Base-by-base conservation (phyloP, 2,329 filamentous ascomycete species). In the Diplocarpon mali region DNA sequence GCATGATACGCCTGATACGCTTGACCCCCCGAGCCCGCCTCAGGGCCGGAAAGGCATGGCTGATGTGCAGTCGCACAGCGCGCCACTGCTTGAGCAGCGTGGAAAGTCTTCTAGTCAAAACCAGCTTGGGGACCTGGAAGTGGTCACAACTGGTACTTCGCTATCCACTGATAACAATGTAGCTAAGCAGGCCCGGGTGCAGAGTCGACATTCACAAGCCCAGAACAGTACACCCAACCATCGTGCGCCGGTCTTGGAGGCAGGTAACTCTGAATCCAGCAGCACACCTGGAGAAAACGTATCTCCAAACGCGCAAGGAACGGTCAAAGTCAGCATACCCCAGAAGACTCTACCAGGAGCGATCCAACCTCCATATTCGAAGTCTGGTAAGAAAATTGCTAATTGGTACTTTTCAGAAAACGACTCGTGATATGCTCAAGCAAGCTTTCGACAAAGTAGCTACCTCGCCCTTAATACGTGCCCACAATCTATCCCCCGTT, bases 1-100 rank as follows among this genome's bases (percentile, higher is more conserved):
- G 68, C 82, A 89, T 69, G 85, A 89, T 63, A 94, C 88, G 52
- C 76, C 76, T 48, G 71, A 76, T 63, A 94, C 88, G 52, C 76
- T 76, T 48, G 71, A 76, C 45, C 72, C 70, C 27, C 68, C 66
- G 40, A 65, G 68, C 47, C 67, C 68, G 32, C 52, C 56, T 34
- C 48, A 51, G 40, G 50, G 46, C 40, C 53, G 51, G 41, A 57
- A 53, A 52, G 56, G 53, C 34, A 40, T 48, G 41, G 46, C 39
- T 48, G 52, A 56, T 38, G 38, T 54, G 42, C 52, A 53, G 36
- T 47, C 51, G 38, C 49, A 48, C 37, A 51, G 42, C 55, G 41
- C 51, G 45, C 46, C 46, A 44, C 50, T 47, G 32, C 47, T 48
- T 54, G 51, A 51, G 39, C 46, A 51, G 42, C 52, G 42, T 48